A percentile compares a stretch with the other conserved stretches of the same genome.
These are phyloP conservation scores for Erythrobasidium hasegawianum DNA, from an alignment of 1,284 basidiomycete genomes.

Conservation along the genomic window DNA sequence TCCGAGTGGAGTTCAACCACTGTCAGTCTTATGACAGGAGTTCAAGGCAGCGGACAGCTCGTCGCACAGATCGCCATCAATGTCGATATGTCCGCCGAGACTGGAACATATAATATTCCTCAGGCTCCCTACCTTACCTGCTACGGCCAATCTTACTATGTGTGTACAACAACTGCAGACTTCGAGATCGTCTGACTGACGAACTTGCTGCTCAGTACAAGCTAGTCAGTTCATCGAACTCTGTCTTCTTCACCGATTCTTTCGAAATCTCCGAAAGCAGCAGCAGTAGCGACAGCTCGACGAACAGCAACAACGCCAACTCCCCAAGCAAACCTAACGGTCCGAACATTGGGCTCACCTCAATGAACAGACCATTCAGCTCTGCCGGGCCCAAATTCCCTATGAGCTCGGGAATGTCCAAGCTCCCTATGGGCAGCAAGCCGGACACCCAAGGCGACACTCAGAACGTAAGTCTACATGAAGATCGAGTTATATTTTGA, in stretches of 20 bases:
- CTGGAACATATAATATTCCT: slow-evolving; percentile 17
- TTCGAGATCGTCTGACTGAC: not conserved
- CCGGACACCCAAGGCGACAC: too few relatives aligned
- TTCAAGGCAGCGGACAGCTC: slow-evolving; percentile 1
- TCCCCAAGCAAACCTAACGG: too few relatives aligned
- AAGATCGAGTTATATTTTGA: too few relatives aligned
- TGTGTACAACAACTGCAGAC: not conserved
- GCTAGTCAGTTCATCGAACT: slow-evolving; percentile 9
- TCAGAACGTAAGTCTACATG: too few relatives aligned
- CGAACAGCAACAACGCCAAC: too few relatives aligned
- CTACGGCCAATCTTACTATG: slow-evolving; percentile 19
- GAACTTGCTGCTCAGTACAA: slow-evolving; percentile 12
- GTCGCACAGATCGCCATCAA: slow-evolving; percentile 26
- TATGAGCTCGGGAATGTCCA: too few relatives aligned
- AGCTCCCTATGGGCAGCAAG: too few relatives aligned
- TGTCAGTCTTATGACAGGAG: slow-evolving; percentile 21
- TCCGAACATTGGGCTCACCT: too few relatives aligned
- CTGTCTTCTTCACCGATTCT: slow-evolving; percentile 9
- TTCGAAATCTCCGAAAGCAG: not conserved
- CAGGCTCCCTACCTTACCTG: slow-evolving; percentile 28
- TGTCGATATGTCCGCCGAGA: slow-evolving; percentile 30
- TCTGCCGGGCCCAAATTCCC: too few relatives aligned
- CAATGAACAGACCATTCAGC: too few relatives aligned
- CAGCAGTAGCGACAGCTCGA: too few relatives aligned
- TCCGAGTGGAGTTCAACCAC: slow-evolving; percentile 20